These are phyloP conservation scores for Pseudofabraea citricarpa DNA, from an alignment of 2,329 filamentous ascomycete genomes.

Conservation along the genomic window DNA sequence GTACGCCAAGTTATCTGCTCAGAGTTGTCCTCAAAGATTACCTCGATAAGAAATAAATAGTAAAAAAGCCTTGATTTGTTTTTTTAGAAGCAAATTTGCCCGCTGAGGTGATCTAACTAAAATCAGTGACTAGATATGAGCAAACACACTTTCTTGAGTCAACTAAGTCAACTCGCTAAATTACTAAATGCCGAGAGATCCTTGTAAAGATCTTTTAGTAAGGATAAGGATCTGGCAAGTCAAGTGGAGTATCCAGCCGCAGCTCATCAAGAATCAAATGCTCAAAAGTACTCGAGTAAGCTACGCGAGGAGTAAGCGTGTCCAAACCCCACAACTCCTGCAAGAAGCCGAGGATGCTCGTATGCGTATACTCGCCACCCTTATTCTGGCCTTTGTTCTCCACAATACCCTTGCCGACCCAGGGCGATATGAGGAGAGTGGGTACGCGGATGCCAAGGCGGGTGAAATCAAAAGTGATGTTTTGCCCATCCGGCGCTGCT, in stretches of 20 bases:
- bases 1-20: slow-evolving; percentile 26
- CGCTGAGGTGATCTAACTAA: too few species aligned
- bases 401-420: slow-evolving; percentile 35
- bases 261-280: slow-evolving; percentile 18
- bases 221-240: slow-evolving; percentile 16
- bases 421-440: slow-evolving; percentile 37
- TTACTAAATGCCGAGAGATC: too few species aligned
- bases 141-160: too few species aligned
- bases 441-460: slow-evolving; percentile 39
- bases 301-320: slow-evolving; percentile 17
- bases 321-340: slow-evolving; percentile 35
- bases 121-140: too few species aligned
- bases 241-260: slow-evolving; percentile 19
- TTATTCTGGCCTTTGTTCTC: slow-evolving; percentile 33
- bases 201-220: too few species aligned
- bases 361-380: slow-evolving; percentile 37
- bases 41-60: too few species aligned
- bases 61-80: too few species aligned
- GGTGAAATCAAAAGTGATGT: slow-evolving; percentile 34
- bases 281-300: slow-evolving; percentile 19
- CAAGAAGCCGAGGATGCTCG: slow-evolving; percentile 37
- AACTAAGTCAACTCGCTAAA: too few species aligned
- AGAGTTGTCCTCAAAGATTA: slow-evolving; percentile 16
- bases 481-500: slow-evolving; percentile 28
- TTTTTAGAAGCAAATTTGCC: too few species aligned